Evolutionary conservation across 106 monocot genomes (phyloP).

Genomic region (Dendrobium huoshanense): DNA sequence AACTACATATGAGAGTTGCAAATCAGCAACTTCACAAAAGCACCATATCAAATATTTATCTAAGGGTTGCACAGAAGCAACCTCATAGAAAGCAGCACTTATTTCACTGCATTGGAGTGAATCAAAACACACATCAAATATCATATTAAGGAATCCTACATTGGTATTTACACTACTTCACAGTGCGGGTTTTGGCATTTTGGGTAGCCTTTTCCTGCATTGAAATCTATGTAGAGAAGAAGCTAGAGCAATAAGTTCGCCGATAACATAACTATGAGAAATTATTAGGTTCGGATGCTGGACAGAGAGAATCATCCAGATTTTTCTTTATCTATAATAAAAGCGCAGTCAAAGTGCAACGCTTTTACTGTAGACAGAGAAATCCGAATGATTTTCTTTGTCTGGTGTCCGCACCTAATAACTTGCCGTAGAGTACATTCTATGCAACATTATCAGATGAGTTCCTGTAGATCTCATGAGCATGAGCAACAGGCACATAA

Average conservation of each 20-base stretch:
- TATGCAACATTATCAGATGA: not conserved
- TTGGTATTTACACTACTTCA: not conserved
- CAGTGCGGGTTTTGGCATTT: too few relatives aligned
- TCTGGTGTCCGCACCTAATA: too few relatives aligned
- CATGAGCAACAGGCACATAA: slow-evolving; percentile 71
- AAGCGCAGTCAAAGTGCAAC: too few relatives aligned
- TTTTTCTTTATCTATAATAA: too few relatives aligned
- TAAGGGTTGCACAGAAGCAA: too few relatives aligned
- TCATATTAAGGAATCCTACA: not conserved
- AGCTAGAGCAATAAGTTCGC: not conserved
- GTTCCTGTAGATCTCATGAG: slow-evolving; percentile 60
- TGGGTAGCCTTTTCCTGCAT: too few relatives aligned
- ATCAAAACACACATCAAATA: not conserved
- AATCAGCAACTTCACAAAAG: not conserved
- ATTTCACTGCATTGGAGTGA: not conserved
- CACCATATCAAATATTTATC: too few relatives aligned
- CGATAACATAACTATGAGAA: not conserved
- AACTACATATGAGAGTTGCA: not conserved
- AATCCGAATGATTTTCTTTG: too few relatives aligned
- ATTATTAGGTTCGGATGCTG: too few relatives aligned
- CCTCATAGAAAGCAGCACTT: not conserved
- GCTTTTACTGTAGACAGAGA: too few relatives aligned
- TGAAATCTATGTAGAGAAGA: not conserved
- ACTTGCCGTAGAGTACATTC: not conserved
- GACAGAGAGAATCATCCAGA: too few relatives aligned